Evolutionary conservation across 257 asterid genomes (phyloP), one percentile per base, ranked within the genome.

Genomic region (Penstemon davidsonii): DNA sequence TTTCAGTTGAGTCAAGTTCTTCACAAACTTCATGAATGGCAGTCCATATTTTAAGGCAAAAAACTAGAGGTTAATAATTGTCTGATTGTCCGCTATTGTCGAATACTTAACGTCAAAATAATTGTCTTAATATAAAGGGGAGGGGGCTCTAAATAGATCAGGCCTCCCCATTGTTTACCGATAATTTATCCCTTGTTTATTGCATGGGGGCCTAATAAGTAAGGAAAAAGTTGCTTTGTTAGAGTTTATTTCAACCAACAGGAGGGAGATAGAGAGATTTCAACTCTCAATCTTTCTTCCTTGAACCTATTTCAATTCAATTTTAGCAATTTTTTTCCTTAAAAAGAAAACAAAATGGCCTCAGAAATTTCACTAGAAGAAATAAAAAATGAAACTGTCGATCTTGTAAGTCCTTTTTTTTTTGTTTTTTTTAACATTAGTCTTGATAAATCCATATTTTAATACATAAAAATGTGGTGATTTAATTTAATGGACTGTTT

Each of bases 381-480:
- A 11, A 79, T 89, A 6, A 85, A 79, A 63, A 89, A 86, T 64
- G 91, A 89, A 70, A 76, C 72, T 50, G 52, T 84, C 55, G 96
- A 89, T 67, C 87, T 89, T 6, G 96, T 88, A 84, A 81, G 89
- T 68, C 0, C 13, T 6, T 33, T 7, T 36, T 4, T 6, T 40
- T n/a, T 7, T 0, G 5, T 3, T 55, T 38, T 0, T 41, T 3
- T 18, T 4, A 5, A 3, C n/a, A 0, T 49, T 10, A 9, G 11
- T 49, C 15, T 47, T 11, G 18, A 3, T 9, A 49, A 10, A 49
- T 57, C 11, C 0, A 8, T 41, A 57, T 57, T 3, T 8, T 25
- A 5, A 10, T 57, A 36, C 40, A 59, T 8, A 59, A 50, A 25
- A 58, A 36, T 11, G 3, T 5, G 42, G 25, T 66, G 67, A 42